phyloP scores from a whole-genome alignment of 2,329 filamentous ascomycete species.

The Fusarium foetens region DNA sequence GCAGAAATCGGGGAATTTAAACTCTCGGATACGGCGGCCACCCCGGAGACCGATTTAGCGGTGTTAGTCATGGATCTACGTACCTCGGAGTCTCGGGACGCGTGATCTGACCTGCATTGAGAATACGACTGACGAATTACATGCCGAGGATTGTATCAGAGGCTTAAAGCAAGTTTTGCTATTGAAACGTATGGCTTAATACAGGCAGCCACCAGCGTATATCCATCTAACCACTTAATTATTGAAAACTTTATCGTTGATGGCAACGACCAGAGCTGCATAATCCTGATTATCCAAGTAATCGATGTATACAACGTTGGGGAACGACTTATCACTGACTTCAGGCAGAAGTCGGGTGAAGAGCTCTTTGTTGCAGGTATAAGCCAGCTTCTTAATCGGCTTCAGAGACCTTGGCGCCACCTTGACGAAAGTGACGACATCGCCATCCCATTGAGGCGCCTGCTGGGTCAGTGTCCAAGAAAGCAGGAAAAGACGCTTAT shows the following conservation, averaged over 20 bases:
- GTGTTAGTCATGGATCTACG: slow-evolving; percentile 23
- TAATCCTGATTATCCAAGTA: slow-evolving; percentile 14
- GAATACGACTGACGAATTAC: neutral
- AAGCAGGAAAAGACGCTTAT: slow-evolving; percentile 4
- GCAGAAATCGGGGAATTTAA: slow-evolving; percentile 14
- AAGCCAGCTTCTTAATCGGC: neutral
- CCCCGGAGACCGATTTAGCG: slow-evolving; percentile 23
- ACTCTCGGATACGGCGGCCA: slow-evolving; percentile 18
- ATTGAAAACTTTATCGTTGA: slow-evolving; percentile 20
- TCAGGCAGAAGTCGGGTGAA: slow-evolving; percentile 2
- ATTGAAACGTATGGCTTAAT: neutral
- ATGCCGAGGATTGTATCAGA: neutral
- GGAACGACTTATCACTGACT: neutral
- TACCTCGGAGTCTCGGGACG: slow-evolving; percentile 12
- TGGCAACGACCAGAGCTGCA: slow-evolving; percentile 4
- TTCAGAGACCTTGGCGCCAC: neutral
- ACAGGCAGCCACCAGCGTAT: neutral
- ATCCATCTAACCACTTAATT: neutral
- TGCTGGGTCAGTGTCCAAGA: slow-evolving; percentile 16
- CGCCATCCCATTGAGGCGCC: neutral
- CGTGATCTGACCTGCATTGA: slow-evolving; percentile 19
- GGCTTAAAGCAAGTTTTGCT: neutral
- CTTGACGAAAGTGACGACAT: neutral
- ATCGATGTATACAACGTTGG: slow-evolving; percentile 18
- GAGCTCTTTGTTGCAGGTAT: slow-evolving; percentile 10